These are phyloP conservation scores for Rhizopus arrhizus DNA, from an alignment of 371 early-diverging fungal genomes.

Conservation along the genomic window DNA sequence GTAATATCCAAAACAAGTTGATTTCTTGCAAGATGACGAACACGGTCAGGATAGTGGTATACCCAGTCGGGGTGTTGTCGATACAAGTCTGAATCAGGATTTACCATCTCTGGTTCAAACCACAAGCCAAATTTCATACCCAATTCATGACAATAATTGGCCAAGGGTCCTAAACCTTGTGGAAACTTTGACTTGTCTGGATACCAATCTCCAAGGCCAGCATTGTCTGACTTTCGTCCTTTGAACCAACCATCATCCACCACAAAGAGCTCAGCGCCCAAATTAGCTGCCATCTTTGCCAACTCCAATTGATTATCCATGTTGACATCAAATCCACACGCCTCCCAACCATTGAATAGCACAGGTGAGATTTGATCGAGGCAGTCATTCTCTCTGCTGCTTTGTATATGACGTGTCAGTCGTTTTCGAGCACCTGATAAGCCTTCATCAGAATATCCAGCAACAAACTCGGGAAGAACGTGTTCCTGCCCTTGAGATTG, in stretches of 20 bases:
- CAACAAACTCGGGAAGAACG: slow-evolving; percentile 27
- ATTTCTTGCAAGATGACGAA: slow-evolving; percentile 31
- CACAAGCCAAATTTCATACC: slow-evolving; percentile 61
- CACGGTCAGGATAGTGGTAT: slow-evolving; percentile 32
- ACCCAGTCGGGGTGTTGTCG: slow-evolving; percentile 55
- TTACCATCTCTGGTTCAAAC: slow-evolving; percentile 59
- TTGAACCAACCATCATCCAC: slow-evolving; percentile 64
- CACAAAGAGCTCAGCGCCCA: slow-evolving; percentile 51
- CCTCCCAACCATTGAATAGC: slow-evolving; percentile 53
- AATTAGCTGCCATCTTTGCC: slow-evolving; percentile 31
- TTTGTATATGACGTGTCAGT: slow-evolving; percentile 23
- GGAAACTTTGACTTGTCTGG: slow-evolving; percentile 51
- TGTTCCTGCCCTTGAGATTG: slow-evolving; percentile 3
- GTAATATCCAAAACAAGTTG: slow-evolving; percentile 44
- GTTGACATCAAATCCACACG: slow-evolving; percentile 36
- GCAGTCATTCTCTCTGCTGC: slow-evolving; percentile 8
- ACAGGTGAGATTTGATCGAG: slow-evolving; percentile 21
- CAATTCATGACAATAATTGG: slow-evolving; percentile 41
- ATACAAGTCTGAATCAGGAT: slow-evolving; percentile 44
- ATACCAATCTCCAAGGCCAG: slow-evolving; percentile 62
- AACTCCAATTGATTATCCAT: slow-evolving; percentile 30
- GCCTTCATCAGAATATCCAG: slow-evolving; percentile 37
- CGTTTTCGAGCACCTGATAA: slow-evolving; percentile 39
- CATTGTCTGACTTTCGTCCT: slow-evolving; percentile 35
- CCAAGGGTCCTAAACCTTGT: slow-evolving; percentile 47